Conservation (phyloP, 305 asterid genomes). For the Plantago lanceolata region DNA sequence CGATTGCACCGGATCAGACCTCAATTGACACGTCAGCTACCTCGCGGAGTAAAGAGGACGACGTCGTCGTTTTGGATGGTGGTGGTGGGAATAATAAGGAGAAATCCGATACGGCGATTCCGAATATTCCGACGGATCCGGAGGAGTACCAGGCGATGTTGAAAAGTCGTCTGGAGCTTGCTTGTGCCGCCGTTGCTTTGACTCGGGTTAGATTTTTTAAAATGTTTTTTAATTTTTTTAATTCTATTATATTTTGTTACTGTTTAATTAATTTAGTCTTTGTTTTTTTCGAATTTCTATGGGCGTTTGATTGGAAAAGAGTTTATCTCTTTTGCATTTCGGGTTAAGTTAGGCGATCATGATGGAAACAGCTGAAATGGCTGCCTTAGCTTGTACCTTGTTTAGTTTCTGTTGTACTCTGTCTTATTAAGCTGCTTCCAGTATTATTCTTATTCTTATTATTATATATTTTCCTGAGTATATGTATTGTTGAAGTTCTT, state of each 20-base stretch:
- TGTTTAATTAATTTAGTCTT: not conserved
- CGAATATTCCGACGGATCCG: constrained; percentile 31
- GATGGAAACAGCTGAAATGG: not conserved
- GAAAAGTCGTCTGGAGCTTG: constrained; percentile 69
- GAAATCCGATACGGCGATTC: not conserved
- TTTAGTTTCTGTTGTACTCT: not conserved
- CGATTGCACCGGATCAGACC: constrained; percentile 39
- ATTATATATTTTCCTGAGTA: not conserved
- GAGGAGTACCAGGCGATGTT: constrained; percentile 53
- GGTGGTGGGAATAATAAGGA: not conserved
- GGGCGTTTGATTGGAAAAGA: not conserved
- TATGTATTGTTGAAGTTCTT: too few relatives aligned
- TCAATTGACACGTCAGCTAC: not conserved
- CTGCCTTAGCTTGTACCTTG: constrained; percentile 14
- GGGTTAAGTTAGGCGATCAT: constrained; percentile 16
- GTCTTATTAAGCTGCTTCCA: too few relatives aligned
- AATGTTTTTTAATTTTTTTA: not conserved
- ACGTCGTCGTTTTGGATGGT: constrained; percentile 1
- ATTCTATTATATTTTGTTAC: not conserved
- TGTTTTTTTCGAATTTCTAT: not conserved
- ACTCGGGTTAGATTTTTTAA: constrained; percentile 45
- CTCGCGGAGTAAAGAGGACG: not conserved
- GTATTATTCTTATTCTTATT: not conserved
- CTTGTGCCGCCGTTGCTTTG: constrained; percentile 92
- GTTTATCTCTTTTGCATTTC: not conserved